phyloP scores from a whole-genome alignment of 164 flowering plant species.

The Magnolia officinalis region DNA sequence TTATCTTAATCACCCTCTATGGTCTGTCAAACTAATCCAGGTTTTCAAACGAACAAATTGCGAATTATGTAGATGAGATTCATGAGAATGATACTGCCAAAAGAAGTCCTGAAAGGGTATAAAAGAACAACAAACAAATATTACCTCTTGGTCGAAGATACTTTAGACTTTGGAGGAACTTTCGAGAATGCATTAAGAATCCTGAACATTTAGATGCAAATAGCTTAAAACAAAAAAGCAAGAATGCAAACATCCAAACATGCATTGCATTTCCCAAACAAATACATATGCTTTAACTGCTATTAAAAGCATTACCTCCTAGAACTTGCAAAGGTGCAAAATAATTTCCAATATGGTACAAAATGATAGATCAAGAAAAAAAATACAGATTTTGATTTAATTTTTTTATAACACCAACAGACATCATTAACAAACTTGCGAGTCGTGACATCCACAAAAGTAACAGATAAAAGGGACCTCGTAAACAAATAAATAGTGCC shows the following conservation, averaged over 20 bases:
- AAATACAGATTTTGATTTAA: too few species aligned
- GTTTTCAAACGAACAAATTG: background rate
- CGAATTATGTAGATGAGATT: background rate
- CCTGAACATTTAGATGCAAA: slow-evolving; percentile 35
- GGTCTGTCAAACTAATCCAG: background rate
- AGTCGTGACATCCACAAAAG: too few species aligned
- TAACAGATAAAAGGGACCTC: too few species aligned
- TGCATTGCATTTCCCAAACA: background rate
- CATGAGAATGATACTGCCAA: background rate
- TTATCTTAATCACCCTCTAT: background rate
- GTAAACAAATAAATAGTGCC: too few species aligned
- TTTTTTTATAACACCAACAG: too few species aligned
- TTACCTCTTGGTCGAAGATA: slow-evolving; percentile 65
- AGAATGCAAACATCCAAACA: background rate
- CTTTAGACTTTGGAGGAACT: slow-evolving; percentile 70
- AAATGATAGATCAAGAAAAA: too few species aligned
- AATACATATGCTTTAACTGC: too few species aligned
- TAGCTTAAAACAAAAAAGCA: background rate
- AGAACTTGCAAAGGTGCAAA: too few species aligned
- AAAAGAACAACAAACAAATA: background rate
- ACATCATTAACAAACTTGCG: too few species aligned
- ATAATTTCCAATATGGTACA: too few species aligned
- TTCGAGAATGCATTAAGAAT: slow-evolving; percentile 83
- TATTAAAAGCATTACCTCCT: background rate
- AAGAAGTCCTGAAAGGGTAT: background rate